Base-by-base conservation (phyloP, 179 eudicot genomes). In the Actinidia chinensis region DNA sequence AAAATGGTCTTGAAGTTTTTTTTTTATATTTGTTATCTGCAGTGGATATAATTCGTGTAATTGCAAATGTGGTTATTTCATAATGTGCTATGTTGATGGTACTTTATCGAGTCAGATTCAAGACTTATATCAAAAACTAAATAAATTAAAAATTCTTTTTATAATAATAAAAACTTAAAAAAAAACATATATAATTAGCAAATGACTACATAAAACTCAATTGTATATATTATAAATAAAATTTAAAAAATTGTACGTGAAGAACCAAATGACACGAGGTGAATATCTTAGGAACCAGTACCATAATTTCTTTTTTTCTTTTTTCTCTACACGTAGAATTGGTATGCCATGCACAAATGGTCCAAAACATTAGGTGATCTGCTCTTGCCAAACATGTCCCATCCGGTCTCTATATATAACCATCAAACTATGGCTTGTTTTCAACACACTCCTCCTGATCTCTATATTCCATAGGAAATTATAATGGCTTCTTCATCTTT, bases 401-500 rank as follows among this genome's bases (percentile, higher is more conserved):
- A 18, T 3, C 5, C 25, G 44, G 12, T 28, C 67, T 42, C 63
- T 74, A 58, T 74, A 74, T 73, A 28, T 58, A 43, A 1, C n/a
- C 51, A 54, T 1, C 14, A 42, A 44, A 25, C 25, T n/a, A 7
- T 6, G 20, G 20, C 8, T 65, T 13, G 22, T 42, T 22, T 43
- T 58, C 67, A 58, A 43, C 76, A 56, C 13, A 36, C 44, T 40
- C 60, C 59, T 71, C 9, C 18, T 46, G 44, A 7, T 17, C 36
- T 42, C 54, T 23, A 4, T 15, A 17, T 74, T 12, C 50, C 20
- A 11, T 2, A 44, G 8, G 64, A 4, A n/a, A 25, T 36, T 36
- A 36, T 36, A 63, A 75, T 75, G 78, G 78, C 78, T 75, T 25
- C 78, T 42, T 76, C 78, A 20, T 56, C 50, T 55, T 18, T 73